A percentile compares a stretch with the other conserved stretches of the same genome.
phyloP scores from a whole-genome alignment of 495 filamentous ascomycete genomes.

The Neurospora terricola region DNA sequence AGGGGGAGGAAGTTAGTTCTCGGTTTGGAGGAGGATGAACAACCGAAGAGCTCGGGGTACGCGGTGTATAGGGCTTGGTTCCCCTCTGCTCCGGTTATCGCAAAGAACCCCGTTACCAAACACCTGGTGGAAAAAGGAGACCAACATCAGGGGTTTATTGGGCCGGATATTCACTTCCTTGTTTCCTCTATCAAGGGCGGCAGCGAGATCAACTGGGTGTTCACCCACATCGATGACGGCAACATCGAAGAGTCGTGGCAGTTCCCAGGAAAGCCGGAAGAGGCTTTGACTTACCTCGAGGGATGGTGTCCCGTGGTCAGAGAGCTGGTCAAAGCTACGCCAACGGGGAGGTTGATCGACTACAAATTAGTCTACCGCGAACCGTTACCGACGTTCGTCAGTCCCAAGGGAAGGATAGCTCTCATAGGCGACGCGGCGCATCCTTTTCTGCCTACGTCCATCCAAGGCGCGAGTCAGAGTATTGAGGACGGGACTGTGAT shows the following conservation, averaged over 20 bases:
- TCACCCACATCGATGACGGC: conserved; percentile 45
- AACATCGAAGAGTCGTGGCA: conserved; percentile 53
- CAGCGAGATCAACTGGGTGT: conserved; percentile 59
- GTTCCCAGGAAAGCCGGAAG: conserved; percentile 48
- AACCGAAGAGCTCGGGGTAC: conserved; percentile 49
- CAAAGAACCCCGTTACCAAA: conserved; percentile 50
- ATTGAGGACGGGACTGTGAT: conserved; percentile 64
- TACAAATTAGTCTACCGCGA: conserved; percentile 67
- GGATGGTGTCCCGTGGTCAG: conserved; percentile 58
- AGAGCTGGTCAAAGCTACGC: conserved; percentile 50
- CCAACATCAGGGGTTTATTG: conserved; percentile 49
- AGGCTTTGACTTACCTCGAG: conserved; percentile 48
- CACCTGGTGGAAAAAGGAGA: conserved; percentile 56
- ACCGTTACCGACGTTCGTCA: conserved; percentile 56
- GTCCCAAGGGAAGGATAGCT: conserved; percentile 45
- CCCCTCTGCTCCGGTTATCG: conserved; percentile 42
- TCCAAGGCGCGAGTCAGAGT: conserved; percentile 60
- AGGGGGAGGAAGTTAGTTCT: conserved; percentile 50
- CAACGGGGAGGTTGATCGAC: conserved; percentile 48
- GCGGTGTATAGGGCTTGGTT: conserved; percentile 54
- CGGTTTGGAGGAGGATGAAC: conserved; percentile 54
- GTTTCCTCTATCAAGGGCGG: conserved; percentile 52
- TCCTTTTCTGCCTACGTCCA: conserved; percentile 61
- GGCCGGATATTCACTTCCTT: conserved; percentile 56
- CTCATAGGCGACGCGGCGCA: conserved; percentile 65